Conservation (phyloP, 345 rosid species). For the Syzygium aromaticum region DNA sequence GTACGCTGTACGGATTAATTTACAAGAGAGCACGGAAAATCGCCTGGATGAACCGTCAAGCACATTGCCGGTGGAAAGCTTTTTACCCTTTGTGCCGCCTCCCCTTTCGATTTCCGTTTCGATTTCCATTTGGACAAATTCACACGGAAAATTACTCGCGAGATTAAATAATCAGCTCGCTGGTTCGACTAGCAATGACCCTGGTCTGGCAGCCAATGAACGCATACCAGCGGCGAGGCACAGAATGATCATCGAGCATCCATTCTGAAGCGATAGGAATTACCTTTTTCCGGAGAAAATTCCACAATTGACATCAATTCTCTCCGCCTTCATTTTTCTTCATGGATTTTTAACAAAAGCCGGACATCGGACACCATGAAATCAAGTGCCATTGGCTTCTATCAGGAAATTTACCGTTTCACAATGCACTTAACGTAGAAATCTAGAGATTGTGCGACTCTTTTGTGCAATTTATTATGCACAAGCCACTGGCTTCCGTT, state of each 20-base stretch:
- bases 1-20: background rate
- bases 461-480: background rate
- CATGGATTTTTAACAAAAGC: background rate
- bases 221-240: no score
- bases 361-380: background rate
- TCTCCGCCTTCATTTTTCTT: background rate
- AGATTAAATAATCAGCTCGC: background rate
- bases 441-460: background rate
- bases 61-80: background rate
- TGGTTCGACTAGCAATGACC: background rate
- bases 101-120: background rate
- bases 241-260: background rate
- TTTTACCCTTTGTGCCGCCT: background rate
- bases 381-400: background rate
- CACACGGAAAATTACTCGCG: background rate
- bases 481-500: background rate
- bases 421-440: background rate
- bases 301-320: background rate
- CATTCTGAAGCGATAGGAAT: background rate
- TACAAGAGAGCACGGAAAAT: background rate
- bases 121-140: no score
- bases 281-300: background rate
- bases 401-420: background rate
- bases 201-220: background rate
- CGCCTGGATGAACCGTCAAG: background rate